These are phyloP conservation scores for Rhododendron mucronatum DNA, from an alignment of 148 eudicot species.

Conservation along the genomic window DNA sequence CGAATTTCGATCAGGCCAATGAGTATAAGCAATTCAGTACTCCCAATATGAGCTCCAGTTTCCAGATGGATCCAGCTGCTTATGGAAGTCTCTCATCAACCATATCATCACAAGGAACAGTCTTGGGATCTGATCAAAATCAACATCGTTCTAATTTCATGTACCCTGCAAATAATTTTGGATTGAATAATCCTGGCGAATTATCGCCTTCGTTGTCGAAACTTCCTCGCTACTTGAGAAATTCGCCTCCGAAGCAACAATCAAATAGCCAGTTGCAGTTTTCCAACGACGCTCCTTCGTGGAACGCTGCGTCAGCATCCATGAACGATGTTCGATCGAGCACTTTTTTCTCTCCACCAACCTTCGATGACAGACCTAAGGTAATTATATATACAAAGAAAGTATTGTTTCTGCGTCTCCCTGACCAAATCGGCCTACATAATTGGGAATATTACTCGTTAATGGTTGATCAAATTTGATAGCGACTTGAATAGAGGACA, in stretches of 20 bases:
- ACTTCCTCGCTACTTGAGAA: slow-evolving; percentile 48
- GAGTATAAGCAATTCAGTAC: slow-evolving; percentile 26
- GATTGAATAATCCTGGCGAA: slow-evolving; percentile 5
- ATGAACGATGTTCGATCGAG: slow-evolving; percentile 49
- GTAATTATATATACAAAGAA: slow-evolving; percentile 19
- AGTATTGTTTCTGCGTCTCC: too few relatives aligned
- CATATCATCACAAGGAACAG: slow-evolving; percentile 24
- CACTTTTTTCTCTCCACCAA: slow-evolving; percentile 43
- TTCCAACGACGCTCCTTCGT: slow-evolving; percentile 45
- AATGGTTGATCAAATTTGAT: too few relatives aligned
- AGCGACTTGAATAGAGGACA: too few relatives aligned
- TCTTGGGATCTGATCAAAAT: slow-evolving; percentile 9
- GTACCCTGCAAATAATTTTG: slow-evolving; percentile 22
- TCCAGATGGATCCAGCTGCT: slow-evolving; percentile 30
- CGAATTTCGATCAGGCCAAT: slow-evolving; percentile 17
- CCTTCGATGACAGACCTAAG: slow-evolving; percentile 69
- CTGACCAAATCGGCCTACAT: too few relatives aligned
- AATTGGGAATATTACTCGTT: too few relatives aligned
- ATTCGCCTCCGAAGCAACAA: slow-evolving; percentile 32
- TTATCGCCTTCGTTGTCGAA: slow-evolving; percentile 27
- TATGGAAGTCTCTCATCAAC: slow-evolving; percentile 34
- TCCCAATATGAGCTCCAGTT: slow-evolving; percentile 44
- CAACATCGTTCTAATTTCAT: slow-evolving; percentile 18
- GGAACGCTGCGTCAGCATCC: slow-evolving; percentile 44
- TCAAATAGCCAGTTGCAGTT: slow-evolving; percentile 44